A percentile compares a stretch with the other conserved stretches of the same genome.
Evolutionary conservation across 805 yeast genomes (phyloP).

Genomic region (Schwanniomyces pseudopolymorphus): DNA sequence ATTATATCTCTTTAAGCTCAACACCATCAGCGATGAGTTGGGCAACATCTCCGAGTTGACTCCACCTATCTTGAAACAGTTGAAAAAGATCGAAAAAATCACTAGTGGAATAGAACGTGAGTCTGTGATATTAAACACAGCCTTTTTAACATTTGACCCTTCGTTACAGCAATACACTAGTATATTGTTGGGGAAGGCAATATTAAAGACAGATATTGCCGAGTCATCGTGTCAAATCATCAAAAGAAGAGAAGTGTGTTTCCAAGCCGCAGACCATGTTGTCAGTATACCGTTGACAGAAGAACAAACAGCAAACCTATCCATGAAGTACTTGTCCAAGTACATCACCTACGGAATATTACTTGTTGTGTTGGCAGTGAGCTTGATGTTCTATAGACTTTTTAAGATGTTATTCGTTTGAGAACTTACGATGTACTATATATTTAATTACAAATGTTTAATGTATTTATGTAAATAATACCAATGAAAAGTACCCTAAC

Average conservation of each 20-base stretch:
- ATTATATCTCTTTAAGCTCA: conserved; percentile 24
- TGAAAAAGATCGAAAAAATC: conserved; percentile 36
- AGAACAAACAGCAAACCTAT: conserved; percentile 22
- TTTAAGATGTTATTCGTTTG: conserved; percentile 16
- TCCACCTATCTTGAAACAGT: conserved; percentile 25
- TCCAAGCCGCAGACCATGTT: conserved; percentile 42
- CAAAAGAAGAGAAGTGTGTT: conserved; percentile 37
- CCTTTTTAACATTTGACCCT: conserved; percentile 32
- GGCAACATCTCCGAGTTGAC: conserved; percentile 16
- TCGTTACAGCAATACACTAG: conserved; percentile 36
- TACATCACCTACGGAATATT: conserved; percentile 23
- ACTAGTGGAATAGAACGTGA: conserved; percentile 39
- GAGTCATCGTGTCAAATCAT: conserved; percentile 31
- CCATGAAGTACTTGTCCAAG: conserved; percentile 20
- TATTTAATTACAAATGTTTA: background rate
- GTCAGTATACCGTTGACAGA: conserved; percentile 42
- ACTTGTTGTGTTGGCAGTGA: conserved; percentile 22
- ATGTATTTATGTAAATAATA: background rate
- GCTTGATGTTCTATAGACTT: conserved; percentile 29
- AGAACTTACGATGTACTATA: background rate
- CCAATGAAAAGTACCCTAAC: background rate
- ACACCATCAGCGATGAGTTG: conserved; percentile 32
- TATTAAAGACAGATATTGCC: conserved; percentile 32
- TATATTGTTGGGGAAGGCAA: conserved; percentile 39
- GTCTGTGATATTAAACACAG: conserved; percentile 24